Conservation (phyloP, 2,329 filamentous ascomycete species). For the Ophiosphaerella narmari region DNA sequence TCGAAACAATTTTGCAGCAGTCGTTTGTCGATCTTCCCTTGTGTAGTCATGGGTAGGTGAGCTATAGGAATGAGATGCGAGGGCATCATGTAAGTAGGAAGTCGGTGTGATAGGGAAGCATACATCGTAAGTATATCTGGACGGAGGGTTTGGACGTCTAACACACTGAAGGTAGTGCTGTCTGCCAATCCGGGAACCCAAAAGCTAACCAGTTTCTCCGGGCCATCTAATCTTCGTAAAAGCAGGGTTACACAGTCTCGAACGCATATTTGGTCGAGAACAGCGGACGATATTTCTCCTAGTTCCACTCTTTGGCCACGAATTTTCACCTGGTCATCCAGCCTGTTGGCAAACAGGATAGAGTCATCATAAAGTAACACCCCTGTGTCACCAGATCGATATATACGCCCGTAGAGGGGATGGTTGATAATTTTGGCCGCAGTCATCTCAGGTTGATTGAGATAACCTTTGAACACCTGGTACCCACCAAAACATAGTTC, state of each 20-base stretch:
- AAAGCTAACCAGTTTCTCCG: constrained; percentile 68
- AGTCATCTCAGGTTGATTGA: constrained; percentile 68
- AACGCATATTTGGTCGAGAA: constrained; percentile 60
- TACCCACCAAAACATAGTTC: constrained; percentile 87
- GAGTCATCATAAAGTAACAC: constrained; percentile 77
- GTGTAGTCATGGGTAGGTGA: constrained; percentile 70
- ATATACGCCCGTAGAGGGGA: constrained; percentile 70
- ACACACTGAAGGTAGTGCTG: constrained; percentile 37
- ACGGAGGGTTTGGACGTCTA: constrained; percentile 44
- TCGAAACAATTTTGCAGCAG: constrained; percentile 57
- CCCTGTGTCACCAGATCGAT: constrained; percentile 82
- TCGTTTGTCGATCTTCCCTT: constrained; percentile 73
- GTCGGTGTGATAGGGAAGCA: constrained; percentile 55
- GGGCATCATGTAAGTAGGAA: constrained; percentile 82
- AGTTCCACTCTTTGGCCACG: constrained; percentile 81
- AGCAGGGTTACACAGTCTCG: constrained; percentile 69
- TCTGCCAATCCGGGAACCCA: constrained; percentile 58
- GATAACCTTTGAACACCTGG: constrained; percentile 76
- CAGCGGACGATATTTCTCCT: constrained; percentile 70
- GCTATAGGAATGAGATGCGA: constrained; percentile 72
- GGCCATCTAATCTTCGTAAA: constrained; percentile 49
- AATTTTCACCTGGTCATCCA: constrained; percentile 82
- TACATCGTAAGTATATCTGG: constrained; percentile 54
- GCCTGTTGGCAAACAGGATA: constrained; percentile 71
- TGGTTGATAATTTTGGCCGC: constrained; percentile 71